Conservation (phyloP, 2,329 filamentous ascomycete species). For the Nemania bipapillata region DNA sequence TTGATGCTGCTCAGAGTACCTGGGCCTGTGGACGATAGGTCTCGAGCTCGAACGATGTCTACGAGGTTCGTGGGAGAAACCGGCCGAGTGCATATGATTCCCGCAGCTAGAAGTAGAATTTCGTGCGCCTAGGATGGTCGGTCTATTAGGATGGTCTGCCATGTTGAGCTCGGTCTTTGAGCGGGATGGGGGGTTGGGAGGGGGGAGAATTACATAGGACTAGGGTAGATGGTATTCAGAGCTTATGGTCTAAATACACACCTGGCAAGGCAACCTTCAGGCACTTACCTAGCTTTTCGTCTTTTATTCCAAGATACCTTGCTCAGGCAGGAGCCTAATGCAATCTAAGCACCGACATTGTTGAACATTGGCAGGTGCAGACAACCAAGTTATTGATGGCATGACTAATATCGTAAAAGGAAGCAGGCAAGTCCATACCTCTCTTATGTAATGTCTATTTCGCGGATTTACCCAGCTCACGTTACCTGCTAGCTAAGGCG, state of each 20-base stretch:
- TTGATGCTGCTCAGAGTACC: conserved; percentile 31
- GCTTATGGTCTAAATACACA: neutral
- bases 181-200: neutral
- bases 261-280: neutral
- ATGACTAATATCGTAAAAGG: no score
- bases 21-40: conserved; percentile 27
- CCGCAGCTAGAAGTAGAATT: conserved; percentile 7
- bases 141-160: neutral
- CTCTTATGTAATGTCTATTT: no score
- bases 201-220: neutral
- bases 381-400: no score
- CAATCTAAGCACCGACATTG: no score
- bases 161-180: neutral
- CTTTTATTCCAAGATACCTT: no score
- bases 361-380: no score
- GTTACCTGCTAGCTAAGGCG: no score
- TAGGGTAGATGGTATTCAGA: neutral
- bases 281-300: no score
- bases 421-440: no score
- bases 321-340: no score
- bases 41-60: neutral
- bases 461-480: no score
- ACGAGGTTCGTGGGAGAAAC: conserved; percentile 24
- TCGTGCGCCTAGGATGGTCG: neutral
- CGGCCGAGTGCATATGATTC: conserved; percentile 23